Evolutionary conservation across 2,329 filamentous ascomycete genomes (phyloP).

Genomic region (Berkeleyomyces basicola): DNA sequence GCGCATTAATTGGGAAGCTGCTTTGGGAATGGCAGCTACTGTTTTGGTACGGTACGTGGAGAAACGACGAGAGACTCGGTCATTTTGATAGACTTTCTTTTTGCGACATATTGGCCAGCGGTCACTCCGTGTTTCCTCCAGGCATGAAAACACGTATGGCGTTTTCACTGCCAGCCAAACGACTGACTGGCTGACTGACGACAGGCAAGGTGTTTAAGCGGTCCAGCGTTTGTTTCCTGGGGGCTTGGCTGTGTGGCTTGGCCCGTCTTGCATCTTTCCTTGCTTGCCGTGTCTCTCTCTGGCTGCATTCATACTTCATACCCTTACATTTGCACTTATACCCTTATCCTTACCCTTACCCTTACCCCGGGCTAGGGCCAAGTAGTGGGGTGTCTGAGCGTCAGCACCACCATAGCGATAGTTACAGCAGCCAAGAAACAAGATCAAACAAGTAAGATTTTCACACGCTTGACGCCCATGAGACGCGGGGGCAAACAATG

Average conservation of each 20-base stretch:
- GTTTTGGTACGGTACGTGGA: neutral
- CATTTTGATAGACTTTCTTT: no score
- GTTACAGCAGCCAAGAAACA: neutral
- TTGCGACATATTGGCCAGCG: no score
- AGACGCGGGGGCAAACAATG: neutral
- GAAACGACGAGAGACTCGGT: neutral
- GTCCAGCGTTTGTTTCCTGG: neutral
- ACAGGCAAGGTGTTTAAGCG: neutral
- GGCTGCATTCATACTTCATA: no score
- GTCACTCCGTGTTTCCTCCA: no score
- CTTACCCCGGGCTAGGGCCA: neutral
- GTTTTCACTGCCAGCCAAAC: neutral
- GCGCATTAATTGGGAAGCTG: no score
- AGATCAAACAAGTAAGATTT: neutral
- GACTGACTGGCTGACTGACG: neutral
- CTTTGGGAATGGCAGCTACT: neutral
- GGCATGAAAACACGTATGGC: neutral
- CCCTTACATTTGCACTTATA: neutral
- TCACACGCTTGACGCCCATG: neutral
- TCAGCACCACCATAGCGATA: neutral
- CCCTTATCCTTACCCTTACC: neutral
- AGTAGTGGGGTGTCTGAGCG: neutral
- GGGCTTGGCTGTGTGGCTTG: neutral
- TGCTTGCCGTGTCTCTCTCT: neutral
- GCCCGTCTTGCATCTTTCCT: neutral